Base-by-base conservation (phyloP, 192 early-diverging fungal genomes). In the Coemansia brasiliensis region DNA sequence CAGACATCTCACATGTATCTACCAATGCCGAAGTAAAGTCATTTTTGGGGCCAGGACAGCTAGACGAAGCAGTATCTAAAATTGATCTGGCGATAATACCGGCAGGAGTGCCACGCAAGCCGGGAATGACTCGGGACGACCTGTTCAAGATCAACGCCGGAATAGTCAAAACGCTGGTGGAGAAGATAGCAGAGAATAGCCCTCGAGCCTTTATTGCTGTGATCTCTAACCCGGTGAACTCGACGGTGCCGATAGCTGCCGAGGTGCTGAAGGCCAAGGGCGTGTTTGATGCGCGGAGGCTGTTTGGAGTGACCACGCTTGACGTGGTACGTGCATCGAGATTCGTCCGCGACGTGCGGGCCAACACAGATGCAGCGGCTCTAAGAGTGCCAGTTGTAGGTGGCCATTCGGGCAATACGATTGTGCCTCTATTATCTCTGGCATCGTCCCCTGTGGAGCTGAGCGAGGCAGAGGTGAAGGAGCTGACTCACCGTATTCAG, bases 201-300 rank as follows among this genome's bases (percentile, higher is more conserved):
- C 93, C 95, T 58, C 87, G 90, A 63, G 95, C 94, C 43, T 83
- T 91, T 80, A 60, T 76, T 16, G 82, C 90, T 49, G 83, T 98
- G 73, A 98, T 98, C 69, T 88, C 95, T 62, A 98, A 98, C 89
- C 95, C 95, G 40, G 95, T 98, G 66, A 98, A 98, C 86, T 95
- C 94, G 38, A 98, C 94, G 20, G 95, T 98, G 41, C 94, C 95
- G 46, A 95, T 98, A 65, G 87, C 94, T 55, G 90, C 90, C 56
- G 94, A 98, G 81, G 88, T 94, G 38, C 86, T 95, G 72, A 98
- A 98, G 86, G 84, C 91, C 77, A 77, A 81, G 59, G 85, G 86
- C 65, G 91, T 91, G 57, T 98, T 90, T 77, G 88, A 98, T 79
- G 87, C 93, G 55, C 83, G 82, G 73, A 83, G 90, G 54, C 69